Conservation (phyloP, 2,329 filamentous ascomycete genomes). For the Daldinia eschscholtzii region DNA sequence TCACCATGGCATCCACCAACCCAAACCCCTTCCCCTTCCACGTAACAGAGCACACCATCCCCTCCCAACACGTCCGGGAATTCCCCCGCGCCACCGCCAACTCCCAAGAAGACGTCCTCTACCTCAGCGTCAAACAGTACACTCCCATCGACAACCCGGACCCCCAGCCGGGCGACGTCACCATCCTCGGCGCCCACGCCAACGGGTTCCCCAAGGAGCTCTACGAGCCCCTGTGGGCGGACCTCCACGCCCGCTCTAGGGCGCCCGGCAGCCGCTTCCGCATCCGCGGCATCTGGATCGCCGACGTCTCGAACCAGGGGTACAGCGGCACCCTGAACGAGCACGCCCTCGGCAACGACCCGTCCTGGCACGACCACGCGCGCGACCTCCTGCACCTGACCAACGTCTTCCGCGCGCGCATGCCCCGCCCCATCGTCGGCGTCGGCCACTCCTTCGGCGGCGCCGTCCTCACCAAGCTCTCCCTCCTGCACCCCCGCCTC, state of each 20-base stretch:
- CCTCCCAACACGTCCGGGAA: conserved; percentile 83
- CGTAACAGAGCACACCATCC: conserved; percentile 79
- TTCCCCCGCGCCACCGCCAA: conserved; percentile 79
- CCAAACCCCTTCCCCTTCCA: conserved; percentile 62
- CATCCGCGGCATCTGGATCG: conserved; percentile 89
- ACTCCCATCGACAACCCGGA: conserved; percentile 77
- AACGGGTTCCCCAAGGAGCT: conserved; percentile 97
- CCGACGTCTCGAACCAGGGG: conserved; percentile 89
- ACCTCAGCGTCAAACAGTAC: conserved; percentile 89
- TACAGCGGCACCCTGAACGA: conserved; percentile 84
- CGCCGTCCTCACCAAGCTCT: conserved; percentile 76
- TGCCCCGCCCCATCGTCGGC: conserved; percentile 85
- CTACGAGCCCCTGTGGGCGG: conserved; percentile 93
- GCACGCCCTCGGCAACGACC: conserved; percentile 82
- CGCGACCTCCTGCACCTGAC: conserved; percentile 87
- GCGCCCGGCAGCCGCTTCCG: conserved; percentile 64
- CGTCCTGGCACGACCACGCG: conserved; percentile 86
- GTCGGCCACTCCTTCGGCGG: conserved; percentile 93
- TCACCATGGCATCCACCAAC: conserved; percentile 22
- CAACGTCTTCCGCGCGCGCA: conserved; percentile 82
- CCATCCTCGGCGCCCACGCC: conserved; percentile 87
- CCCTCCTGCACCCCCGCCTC: conserved; percentile 84
- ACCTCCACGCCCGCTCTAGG: conserved; percentile 67
- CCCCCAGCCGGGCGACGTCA: conserved; percentile 81
- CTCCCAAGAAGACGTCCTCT: conserved; percentile 79